Evolutionary conservation across 306 rosid genomes (phyloP), one percentile per base, ranked within the genome.

Genomic region (Corylus americana): DNA sequence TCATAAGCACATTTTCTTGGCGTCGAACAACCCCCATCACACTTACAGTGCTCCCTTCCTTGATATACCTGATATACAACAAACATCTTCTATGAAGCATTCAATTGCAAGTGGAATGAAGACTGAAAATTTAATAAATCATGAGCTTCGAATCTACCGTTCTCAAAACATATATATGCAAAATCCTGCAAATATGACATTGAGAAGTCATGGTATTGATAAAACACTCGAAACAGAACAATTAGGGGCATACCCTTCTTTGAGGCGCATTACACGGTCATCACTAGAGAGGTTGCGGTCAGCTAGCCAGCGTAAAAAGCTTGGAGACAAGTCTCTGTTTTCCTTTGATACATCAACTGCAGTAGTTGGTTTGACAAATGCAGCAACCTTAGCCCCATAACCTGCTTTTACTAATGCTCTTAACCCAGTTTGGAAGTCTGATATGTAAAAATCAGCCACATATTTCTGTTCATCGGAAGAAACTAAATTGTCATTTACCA

Each of bases 351-450:
- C 82, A 31, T 95, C 88, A 74, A 89, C 98, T 18, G 88, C 89
- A 42, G 97, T 95, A 16, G 86, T 70, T 63, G 98, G 96, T 81
- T 93, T 89, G 48, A 96, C 97, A 49, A 90, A 96, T 25, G 99
- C 96, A 58, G 92, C 93, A 75, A 96, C 98, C 89, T 93, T 96
- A 71, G 94, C 93, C 57, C 99, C 98, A 78, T 90, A 85, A 53
- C 98, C 99, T 39, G 97, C 96, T 88, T 96, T 96, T 78, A 96
- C 99, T 53, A 93, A 59, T 20, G 99, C 99, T 88, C 99, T 91
- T 78, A 96, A 85, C 77, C 99, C 99, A 70, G 99, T 85, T 81
- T 96, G 98, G 84, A 91, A 93, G 78, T 96, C 99, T 69, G 99
- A 96, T 79, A 96, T 83, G 83, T 96, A 96, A 74, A 96, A 96